Base-by-base conservation (phyloP, 495 filamentous ascomycete genomes). In the Extremus antarcticus region DNA sequence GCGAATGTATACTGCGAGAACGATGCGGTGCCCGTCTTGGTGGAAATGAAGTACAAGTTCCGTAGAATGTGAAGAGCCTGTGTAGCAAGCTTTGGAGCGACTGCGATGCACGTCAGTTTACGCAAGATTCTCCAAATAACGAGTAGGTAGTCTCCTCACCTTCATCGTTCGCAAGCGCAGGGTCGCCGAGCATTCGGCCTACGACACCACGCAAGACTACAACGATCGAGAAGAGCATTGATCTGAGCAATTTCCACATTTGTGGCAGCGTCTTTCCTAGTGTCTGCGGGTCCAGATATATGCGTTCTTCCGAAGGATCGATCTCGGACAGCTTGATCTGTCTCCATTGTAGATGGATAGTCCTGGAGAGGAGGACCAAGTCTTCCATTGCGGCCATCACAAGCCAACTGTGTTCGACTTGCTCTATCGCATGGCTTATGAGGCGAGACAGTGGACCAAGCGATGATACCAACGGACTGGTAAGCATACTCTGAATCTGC, bases 1-100 rank as follows among this genome's bases (percentile, higher is more conserved):
- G 89, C 87, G 65, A 95, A 98, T 3, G 76, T 82, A 62, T 91
- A 86, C 60, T 90, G 84, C 2, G 85, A 83, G 53, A 90, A 91
- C 0, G 81, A 74, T 58, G 81, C 79, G 24, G 81, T 77, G 11
- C 87, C 87, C 20, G 86, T 74, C 19, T 87, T 81, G 16, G 85
- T 86, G 1, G 90, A 87, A 53, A 97, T 80, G 63, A 97, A 98
- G 64, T 88, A 88, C 20, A 96, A 70, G 62, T 88, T 86, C 41
- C 88, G 81, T 35, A 98, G 82, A 16, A 79, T 82, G 47, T 86
- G 80, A 24, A 98, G 81, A 7, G 84, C 74, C 70, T 90, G 87
- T 32, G 82, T 77, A 38, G 87, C 88, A 24, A 94, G 71, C 21
- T 76, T 73, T 0, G 90, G 86, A 0, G 85, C 87, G 47, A 78